A percentile compares a stretch with the other conserved stretches of the same genome.
phyloP scores from a whole-genome alignment of 768 basidiomycete genomes.

The Naematelia aurantialba region DNA sequence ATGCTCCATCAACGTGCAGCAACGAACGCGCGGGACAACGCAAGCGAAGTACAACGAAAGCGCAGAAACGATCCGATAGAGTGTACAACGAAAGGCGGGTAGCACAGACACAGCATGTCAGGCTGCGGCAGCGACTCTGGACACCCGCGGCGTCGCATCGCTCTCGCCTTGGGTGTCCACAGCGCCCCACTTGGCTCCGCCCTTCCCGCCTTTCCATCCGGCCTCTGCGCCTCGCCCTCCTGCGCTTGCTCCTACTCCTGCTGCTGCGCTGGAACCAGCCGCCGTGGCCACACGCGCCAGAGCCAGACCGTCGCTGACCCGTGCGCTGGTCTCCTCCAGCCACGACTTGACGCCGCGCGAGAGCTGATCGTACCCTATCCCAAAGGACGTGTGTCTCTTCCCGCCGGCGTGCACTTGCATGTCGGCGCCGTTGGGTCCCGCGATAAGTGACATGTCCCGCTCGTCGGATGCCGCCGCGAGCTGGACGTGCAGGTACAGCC shows the following conservation, averaged over 20 bases:
- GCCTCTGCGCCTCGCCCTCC: too few relatives aligned
- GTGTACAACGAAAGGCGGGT: not conserved
- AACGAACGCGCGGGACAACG: too few relatives aligned
- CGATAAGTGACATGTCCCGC: too few relatives aligned
- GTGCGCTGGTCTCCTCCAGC: constrained; percentile 30
- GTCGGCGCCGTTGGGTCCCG: too few relatives aligned
- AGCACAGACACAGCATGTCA: too few relatives aligned
- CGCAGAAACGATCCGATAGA: too few relatives aligned
- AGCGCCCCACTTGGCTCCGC: not conserved
- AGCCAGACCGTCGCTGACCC: constrained; percentile 7
- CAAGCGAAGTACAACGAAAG: too few relatives aligned
- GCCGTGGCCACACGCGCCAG: not conserved
- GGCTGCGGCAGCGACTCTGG: not conserved
- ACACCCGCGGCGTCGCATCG: not conserved
- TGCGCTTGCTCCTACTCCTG: too few relatives aligned
- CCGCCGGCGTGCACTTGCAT: too few relatives aligned
- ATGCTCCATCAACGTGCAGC: too few relatives aligned
- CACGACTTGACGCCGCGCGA: constrained; percentile 21
- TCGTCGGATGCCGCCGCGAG: not conserved
- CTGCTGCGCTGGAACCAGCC: not conserved
- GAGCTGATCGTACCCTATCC: constrained; percentile 11
- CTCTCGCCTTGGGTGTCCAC: not conserved
- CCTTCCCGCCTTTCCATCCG: not conserved
- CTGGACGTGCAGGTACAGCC: constrained; percentile 36
- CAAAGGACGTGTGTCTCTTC: not conserved